Evolutionary conservation across 805 yeast genomes (phyloP), one percentile per base, ranked within the genome.

Genomic region (Metschnikowia baotianmanensis): DNA sequence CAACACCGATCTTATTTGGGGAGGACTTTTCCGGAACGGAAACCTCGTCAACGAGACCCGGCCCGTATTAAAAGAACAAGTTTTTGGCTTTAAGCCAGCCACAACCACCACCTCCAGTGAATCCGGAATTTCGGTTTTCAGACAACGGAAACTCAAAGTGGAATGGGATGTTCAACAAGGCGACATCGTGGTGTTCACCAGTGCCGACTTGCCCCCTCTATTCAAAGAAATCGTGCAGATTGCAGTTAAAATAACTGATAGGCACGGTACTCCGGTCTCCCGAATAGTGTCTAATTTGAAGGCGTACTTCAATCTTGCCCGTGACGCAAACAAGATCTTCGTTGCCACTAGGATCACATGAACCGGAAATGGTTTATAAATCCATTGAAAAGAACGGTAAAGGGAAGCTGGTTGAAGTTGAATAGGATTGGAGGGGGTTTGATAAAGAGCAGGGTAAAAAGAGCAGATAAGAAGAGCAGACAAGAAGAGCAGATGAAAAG

Each of bases 231-330:
- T 40, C 12, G 29, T 26, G 9, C 39, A 40, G 16, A 15, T 40
- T 6, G 43, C 43, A 9, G 36, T 40, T 13, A 39, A 30, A 20
- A 17, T 33, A 3, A 36, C 23, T 5, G 40, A 35, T n/a, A 16
- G 9, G 22, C 6, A 15, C 9, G 7, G 12, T 12, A 15, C 19
- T 6, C 30, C 36, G 11, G 24, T 25, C 10, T 20, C 27, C n/a
- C 29, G 15, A 24, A 23, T 34, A 6, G 36, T 22, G 8, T 13
- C 29, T 9, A 34, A 24, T 34, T 9, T 34, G n/a, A 13, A 10
- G 16, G 22, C 22, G 15, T 34, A 34, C 30, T 34, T 10, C 18
- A 25, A 22, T 18, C 15, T 20, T 12, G 34, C 25, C 17, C 11
- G 5, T 13, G 35, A 32, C 19, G 35, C 13, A 5, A 20, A 16